A percentile compares a stretch with the other conserved stretches of the same genome.
phyloP scores from a whole-genome alignment of 2,329 filamentous ascomycete genomes.

The Plectosphaerella plurivora region DNA sequence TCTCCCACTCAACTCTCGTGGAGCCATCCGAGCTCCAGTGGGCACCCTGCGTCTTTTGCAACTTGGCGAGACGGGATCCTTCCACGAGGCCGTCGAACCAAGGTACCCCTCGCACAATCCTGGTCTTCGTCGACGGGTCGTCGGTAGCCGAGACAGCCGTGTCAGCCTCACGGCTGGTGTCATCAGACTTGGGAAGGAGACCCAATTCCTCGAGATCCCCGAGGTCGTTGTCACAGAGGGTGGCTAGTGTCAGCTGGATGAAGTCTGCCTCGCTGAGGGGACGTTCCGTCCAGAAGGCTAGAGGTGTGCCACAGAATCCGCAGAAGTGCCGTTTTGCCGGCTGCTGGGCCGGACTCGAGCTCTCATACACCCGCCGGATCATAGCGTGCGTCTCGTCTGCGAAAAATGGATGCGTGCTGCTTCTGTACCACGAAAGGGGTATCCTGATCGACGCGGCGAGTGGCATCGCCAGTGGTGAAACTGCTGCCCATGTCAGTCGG shows the following conservation, averaged over 20 bases:
- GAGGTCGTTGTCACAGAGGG: constrained; percentile 66
- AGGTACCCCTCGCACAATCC: constrained; percentile 61
- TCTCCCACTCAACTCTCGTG: constrained; percentile 74
- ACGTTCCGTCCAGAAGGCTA: constrained; percentile 78
- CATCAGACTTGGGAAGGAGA: constrained; percentile 52
- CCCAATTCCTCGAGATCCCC: constrained; percentile 69
- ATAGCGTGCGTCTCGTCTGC: constrained; percentile 67
- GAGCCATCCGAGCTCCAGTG: constrained; percentile 55
- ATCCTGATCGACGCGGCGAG: constrained; percentile 80
- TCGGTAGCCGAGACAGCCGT: no score
- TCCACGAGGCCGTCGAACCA: constrained; percentile 84
- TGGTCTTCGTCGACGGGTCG: neutral
- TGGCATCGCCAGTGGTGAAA: constrained; percentile 59
- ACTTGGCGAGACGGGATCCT: constrained; percentile 66
- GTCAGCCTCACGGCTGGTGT: constrained; percentile 10
- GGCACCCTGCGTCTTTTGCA: constrained; percentile 57
- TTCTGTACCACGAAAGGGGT: constrained; percentile 76
- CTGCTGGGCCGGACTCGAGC: constrained; percentile 42
- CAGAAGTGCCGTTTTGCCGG: constrained; percentile 75
- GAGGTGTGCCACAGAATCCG: constrained; percentile 83
- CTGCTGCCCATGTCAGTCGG: neutral
- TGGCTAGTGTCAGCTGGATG: constrained; percentile 79
- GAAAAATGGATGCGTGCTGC: constrained; percentile 69
- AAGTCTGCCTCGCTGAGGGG: constrained; percentile 68
- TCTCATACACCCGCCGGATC: constrained; percentile 65